A percentile compares a stretch with the other conserved stretches of the same genome.
These are phyloP conservation scores for Solanum chmielewskii DNA, from an alignment of 257 asterid genomes.

Conservation along the genomic window DNA sequence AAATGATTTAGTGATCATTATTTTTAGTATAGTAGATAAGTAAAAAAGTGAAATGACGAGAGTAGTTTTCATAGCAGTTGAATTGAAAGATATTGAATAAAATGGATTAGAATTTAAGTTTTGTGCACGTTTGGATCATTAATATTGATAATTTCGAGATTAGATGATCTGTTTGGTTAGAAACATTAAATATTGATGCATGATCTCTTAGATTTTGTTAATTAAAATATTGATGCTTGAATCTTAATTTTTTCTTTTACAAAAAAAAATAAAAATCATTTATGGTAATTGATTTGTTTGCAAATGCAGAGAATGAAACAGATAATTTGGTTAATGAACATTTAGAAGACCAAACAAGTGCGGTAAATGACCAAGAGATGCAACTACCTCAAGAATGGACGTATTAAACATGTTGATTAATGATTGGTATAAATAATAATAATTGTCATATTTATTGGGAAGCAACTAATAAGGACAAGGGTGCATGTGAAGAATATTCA, in stretches of 20 bases:
- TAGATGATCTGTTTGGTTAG: not conserved
- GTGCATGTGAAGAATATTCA: not conserved
- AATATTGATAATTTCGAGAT: not conserved
- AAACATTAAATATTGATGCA: not conserved
- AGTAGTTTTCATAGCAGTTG: not conserved
- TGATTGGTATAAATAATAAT: not conserved
- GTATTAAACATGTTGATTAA: not conserved
- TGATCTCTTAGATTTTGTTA: not conserved
- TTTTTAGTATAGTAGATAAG: no score
- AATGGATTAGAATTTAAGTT: not conserved
- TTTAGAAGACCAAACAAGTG: not conserved
- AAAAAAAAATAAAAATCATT: not conserved
- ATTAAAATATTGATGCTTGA: not conserved
- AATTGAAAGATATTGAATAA: not conserved
- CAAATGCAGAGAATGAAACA: constrained; percentile 11
- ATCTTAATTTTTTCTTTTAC: not conserved
- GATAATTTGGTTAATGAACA: constrained; percentile 2
- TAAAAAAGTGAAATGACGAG: no score
- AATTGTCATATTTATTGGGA: not conserved
- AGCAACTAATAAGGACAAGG: not conserved
- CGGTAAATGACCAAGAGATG: constrained; percentile 5
- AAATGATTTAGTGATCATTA: no score
- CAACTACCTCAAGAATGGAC: constrained; percentile 34
- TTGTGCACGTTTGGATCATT: not conserved
- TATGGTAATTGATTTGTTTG: not conserved